phyloP scores from a whole-genome alignment of 106 monocot genomes.

The Platanthera zijinensis region DNA sequence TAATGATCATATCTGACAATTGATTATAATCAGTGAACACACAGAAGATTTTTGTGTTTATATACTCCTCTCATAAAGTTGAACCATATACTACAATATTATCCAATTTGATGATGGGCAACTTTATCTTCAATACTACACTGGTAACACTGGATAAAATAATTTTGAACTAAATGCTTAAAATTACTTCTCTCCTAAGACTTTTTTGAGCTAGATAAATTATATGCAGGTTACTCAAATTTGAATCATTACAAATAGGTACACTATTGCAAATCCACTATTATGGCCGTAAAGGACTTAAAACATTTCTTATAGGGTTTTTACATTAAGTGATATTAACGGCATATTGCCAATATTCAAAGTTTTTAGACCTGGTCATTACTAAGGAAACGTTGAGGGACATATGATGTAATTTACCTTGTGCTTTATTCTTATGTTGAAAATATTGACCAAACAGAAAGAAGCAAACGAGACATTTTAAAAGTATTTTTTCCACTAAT shows the following conservation, averaged over 20 bases:
- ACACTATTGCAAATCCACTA: background rate
- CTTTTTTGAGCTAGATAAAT: background rate
- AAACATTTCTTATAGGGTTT: background rate
- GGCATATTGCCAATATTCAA: background rate
- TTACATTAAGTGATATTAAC: background rate
- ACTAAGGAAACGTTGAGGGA: background rate
- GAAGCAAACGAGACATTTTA: background rate
- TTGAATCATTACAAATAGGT: background rate
- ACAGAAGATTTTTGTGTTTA: background rate
- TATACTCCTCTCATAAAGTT: background rate
- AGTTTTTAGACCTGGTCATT: background rate
- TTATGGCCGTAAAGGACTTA: background rate
- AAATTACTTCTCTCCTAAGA: background rate
- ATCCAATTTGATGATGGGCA: background rate
- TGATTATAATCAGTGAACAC: background rate
- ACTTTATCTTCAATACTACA: background rate
- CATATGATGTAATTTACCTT: background rate
- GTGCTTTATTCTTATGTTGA: background rate
- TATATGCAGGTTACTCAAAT: background rate
- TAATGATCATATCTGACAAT: background rate
- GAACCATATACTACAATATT: background rate
- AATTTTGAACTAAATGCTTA: background rate
- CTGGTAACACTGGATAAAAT: background rate
- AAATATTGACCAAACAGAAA: background rate
- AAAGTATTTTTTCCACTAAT: background rate